These are phyloP conservation scores for Apiospora marii DNA, from an alignment of 2,329 filamentous ascomycete genomes.

Conservation along the genomic window DNA sequence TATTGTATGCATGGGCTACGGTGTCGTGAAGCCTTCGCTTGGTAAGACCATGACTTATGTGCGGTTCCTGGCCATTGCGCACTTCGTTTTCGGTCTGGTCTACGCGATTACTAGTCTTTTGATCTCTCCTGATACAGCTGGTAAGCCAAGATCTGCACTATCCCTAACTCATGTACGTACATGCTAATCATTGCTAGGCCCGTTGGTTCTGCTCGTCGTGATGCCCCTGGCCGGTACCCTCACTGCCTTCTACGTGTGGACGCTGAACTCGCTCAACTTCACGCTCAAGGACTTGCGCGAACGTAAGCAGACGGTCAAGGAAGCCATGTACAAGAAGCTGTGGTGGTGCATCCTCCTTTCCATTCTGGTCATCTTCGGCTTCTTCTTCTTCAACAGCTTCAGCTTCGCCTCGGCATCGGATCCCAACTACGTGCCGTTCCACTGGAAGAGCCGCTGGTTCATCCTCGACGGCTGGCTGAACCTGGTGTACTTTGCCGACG, in stretches of 20 bases:
- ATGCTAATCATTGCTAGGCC: slow-evolving; percentile 59
- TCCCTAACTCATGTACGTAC: background rate
- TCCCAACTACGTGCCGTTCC: slow-evolving; percentile 90
- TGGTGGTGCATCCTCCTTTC: slow-evolving; percentile 97
- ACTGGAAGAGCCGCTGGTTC: slow-evolving; percentile 99
- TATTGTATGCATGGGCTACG: slow-evolving; percentile 99
- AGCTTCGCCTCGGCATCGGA: slow-evolving; percentile 86
- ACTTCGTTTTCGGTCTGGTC: slow-evolving; percentile 94
- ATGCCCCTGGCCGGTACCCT: slow-evolving; percentile 89
- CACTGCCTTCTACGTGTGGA: slow-evolving; percentile 99
- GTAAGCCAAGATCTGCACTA: slow-evolving; percentile 47
- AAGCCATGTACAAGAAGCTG: slow-evolving; percentile 95
- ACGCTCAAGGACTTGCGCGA: slow-evolving; percentile 97
- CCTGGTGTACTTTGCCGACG: slow-evolving; percentile 92
- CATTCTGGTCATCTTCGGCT: slow-evolving; percentile 94
- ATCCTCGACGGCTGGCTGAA: slow-evolving; percentile 97
- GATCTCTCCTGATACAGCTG: slow-evolving; percentile 85
- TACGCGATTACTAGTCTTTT: slow-evolving; percentile 91
- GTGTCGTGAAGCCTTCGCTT: slow-evolving; percentile 92
- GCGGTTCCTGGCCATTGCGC: slow-evolving; percentile 86
- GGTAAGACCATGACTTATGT: slow-evolving; percentile 95
- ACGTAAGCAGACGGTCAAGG: slow-evolving; percentile 92
- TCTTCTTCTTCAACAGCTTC: slow-evolving; percentile 99
- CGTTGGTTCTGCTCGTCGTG: slow-evolving; percentile 90
- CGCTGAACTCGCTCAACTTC: slow-evolving; percentile 89